Percentiles rank a stretch among this genome's conserved stretches.
Evolutionary conservation across 345 rosid genomes (phyloP).

Genomic region (Hevea brasiliensis): DNA sequence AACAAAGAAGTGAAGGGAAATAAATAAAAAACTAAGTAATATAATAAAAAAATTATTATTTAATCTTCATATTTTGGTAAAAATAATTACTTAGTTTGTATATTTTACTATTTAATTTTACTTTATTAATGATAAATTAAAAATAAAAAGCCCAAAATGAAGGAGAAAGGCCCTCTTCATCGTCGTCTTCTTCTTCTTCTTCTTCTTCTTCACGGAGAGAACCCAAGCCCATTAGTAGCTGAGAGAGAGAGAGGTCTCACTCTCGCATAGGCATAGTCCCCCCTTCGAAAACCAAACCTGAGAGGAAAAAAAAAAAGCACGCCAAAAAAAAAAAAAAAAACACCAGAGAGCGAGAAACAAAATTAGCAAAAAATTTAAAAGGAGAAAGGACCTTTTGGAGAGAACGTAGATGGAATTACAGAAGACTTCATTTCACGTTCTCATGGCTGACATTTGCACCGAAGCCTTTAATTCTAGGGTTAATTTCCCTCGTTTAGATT

Average conservation of each 20-base stretch:
- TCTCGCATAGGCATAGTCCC: constrained; percentile 21
- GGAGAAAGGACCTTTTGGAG: constrained; percentile 6
- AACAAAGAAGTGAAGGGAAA: too few relatives aligned
- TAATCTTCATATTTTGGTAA: too few relatives aligned
- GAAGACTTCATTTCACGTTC: constrained; percentile 3
- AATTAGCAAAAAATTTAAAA: background rate
- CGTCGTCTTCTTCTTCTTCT: background rate
- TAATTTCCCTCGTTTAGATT: background rate
- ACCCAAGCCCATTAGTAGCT: constrained; percentile 10
- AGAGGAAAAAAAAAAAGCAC: background rate
- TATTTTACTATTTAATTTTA: too few relatives aligned
- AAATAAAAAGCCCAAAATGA: background rate
- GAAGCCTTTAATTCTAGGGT: constrained; percentile 13
- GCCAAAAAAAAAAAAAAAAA: background rate
- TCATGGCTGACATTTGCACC: constrained; percentile 23
- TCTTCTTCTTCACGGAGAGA: constrained; percentile 10
- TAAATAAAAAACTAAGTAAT: too few relatives aligned
- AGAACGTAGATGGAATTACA: background rate
- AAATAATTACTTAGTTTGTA: too few relatives aligned
- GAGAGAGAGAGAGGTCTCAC: constrained; percentile 7
- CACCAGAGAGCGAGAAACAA: too few relatives aligned
- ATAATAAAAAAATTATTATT: too few relatives aligned
- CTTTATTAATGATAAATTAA: background rate
- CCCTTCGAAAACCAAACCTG: constrained; percentile 7
- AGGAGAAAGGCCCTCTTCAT: background rate